Percentiles rank a stretch among this genome's conserved stretches.
phyloP scores from a whole-genome alignment of 2,329 filamentous ascomycete species.

The Penicillium sp. region DNA sequence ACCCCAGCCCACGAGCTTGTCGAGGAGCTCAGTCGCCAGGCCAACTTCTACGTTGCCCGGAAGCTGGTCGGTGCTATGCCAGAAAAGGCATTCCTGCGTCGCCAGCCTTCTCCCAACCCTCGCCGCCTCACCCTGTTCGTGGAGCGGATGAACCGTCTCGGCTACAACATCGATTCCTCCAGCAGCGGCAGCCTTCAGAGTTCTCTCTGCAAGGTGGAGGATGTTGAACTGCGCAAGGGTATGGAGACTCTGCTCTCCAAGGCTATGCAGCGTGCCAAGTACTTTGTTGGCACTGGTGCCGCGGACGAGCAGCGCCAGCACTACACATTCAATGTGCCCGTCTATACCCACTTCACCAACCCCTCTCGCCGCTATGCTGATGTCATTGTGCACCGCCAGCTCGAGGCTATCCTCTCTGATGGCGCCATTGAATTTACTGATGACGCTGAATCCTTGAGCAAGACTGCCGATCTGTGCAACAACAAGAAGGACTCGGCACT shows the following conservation, averaged over 20 bases:
- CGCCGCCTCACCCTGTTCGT: constrained; percentile 87
- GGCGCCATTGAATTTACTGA: constrained; percentile 83
- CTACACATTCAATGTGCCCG: constrained; percentile 86
- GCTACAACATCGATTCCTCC: constrained; percentile 83
- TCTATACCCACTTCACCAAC: constrained; percentile 98
- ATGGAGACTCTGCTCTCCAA: constrained; percentile 97
- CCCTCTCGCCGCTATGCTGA: constrained; percentile 94
- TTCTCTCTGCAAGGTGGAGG: constrained; percentile 90
- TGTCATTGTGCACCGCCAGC: constrained; percentile 90
- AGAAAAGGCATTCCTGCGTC: constrained; percentile 88
- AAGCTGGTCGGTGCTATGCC: constrained; percentile 77
- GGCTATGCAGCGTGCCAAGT: constrained; percentile 94
- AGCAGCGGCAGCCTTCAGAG: constrained; percentile 92
- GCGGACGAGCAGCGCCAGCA: constrained; percentile 77
- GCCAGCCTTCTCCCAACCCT: constrained; percentile 81
- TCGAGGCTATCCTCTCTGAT: constrained; percentile 82
- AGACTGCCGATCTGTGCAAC: constrained; percentile 94
- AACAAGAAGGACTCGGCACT: constrained; percentile 99
- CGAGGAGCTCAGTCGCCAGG: constrained; percentile 92
- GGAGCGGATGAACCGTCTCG: constrained; percentile 88
- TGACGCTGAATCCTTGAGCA: constrained; percentile 82
- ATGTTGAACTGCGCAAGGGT: constrained; percentile 85
- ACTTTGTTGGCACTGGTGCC: constrained; percentile 82
- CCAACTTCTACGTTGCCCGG: constrained; percentile 85
- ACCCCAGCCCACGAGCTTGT: constrained; percentile 87